Percentiles rank a stretch among this genome's conserved stretches.
These are phyloP conservation scores for Coemansia asiatica DNA, from an alignment of 192 early-diverging fungal genomes.

Conservation along the genomic window DNA sequence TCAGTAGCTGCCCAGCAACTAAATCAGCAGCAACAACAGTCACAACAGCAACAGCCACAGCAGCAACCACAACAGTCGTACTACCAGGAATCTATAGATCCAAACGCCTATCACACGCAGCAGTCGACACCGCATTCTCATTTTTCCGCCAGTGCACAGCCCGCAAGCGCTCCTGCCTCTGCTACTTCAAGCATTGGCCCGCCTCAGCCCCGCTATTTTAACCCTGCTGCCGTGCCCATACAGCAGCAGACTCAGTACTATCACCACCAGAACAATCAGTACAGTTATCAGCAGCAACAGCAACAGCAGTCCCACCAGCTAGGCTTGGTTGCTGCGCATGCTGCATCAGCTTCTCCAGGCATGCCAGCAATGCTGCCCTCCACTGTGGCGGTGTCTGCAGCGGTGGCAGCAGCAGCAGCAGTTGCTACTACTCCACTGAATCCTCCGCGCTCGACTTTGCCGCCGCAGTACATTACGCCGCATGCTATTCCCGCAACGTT, in stretches of 20 bases:
- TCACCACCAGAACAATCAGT: constrained; percentile 4
- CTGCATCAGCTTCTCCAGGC: constrained; percentile 14
- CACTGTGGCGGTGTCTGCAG: background rate
- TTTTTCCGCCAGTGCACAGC: constrained; percentile 18
- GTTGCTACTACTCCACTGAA: constrained; percentile 9
- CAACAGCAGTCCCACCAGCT: constrained; percentile 11
- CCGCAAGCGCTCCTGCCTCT: constrained; percentile 11
- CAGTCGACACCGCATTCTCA: constrained; percentile 20
- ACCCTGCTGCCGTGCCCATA: background rate
- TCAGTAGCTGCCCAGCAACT: background rate
- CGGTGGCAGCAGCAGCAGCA: background rate
- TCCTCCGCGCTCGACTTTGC: constrained; percentile 25
- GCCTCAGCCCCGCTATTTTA: constrained; percentile 17
- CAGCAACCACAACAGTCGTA: constrained; percentile 17
- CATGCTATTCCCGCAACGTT: constrained; percentile 44
- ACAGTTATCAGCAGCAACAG: constrained; percentile 12
- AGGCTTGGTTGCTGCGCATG: constrained; percentile 17
- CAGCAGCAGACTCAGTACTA: constrained; percentile 9
- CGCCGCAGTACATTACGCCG: constrained; percentile 37
- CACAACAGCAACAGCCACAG: constrained; percentile 13
- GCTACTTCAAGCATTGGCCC: constrained; percentile 13
- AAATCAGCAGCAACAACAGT: no score
- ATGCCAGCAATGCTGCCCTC: constrained; percentile 9
- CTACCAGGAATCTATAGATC: constrained; percentile 14
- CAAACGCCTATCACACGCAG: constrained; percentile 9